Conservation (phyloP, 352 stramenopile genomes). For the Phytophthora parvispora region DNA sequence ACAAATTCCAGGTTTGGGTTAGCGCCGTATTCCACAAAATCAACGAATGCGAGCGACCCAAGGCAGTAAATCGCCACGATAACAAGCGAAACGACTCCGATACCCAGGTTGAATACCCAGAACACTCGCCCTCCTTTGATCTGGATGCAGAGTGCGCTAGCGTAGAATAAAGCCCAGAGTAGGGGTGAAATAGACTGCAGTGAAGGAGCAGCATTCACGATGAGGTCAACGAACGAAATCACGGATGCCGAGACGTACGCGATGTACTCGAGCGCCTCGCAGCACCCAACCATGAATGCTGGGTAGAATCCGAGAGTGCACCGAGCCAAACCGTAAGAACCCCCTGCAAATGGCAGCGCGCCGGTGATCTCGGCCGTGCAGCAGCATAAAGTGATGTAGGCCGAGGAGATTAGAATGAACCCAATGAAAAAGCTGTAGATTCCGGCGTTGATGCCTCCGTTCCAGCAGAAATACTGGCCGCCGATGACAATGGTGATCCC, state of each 20-base stretch:
- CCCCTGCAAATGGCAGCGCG: slow-evolving; percentile 40
- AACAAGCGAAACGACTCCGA: slow-evolving; percentile 36
- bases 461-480: slow-evolving; percentile 57
- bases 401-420: slow-evolving; percentile 31
- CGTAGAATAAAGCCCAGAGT: slow-evolving; percentile 41
- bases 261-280: slow-evolving; percentile 53
- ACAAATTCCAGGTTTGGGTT: slow-evolving; percentile 21
- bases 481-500: slow-evolving; percentile 54
- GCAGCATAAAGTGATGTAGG: slow-evolving; percentile 41
- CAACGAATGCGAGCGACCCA: slow-evolving; percentile 34
- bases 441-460: slow-evolving; percentile 37
- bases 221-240: slow-evolving; percentile 39
- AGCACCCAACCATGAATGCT: slow-evolving; percentile 46
- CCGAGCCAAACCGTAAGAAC: slow-evolving; percentile 40
- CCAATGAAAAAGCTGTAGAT: slow-evolving; percentile 42
- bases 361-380: slow-evolving; percentile 47
- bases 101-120: slow-evolving; percentile 50
- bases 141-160: slow-evolving; percentile 39
- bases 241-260: slow-evolving; percentile 48
- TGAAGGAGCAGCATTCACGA: slow-evolving; percentile 25
- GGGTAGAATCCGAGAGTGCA: slow-evolving; percentile 52
- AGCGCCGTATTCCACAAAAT: slow-evolving; percentile 26
- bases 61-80: slow-evolving; percentile 51
- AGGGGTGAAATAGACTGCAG: slow-evolving; percentile 22
- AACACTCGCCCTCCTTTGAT: slow-evolving; percentile 38